Conservation (phyloP, 495 filamentous ascomycete species). For the Trichoderma gamsii region DNA sequence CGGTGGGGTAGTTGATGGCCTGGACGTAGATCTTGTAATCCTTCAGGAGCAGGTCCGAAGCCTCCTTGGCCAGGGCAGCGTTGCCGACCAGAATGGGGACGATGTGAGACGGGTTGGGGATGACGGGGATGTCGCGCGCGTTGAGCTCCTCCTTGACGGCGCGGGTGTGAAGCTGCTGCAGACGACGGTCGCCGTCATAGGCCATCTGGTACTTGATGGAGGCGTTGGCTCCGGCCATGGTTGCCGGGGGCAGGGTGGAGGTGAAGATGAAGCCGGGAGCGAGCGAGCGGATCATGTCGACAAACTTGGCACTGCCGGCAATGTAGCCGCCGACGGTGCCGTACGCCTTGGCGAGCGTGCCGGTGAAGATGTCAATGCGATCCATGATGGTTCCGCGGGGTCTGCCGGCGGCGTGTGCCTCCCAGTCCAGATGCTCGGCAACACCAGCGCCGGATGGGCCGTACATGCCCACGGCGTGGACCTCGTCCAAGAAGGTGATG, state of each 20-base stretch:
- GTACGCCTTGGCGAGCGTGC: constrained; percentile 94
- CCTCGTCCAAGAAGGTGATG: constrained; percentile 95
- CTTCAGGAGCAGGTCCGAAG: constrained; percentile 79
- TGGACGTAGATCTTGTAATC: constrained; percentile 94
- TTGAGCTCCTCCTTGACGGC: constrained; percentile 77
- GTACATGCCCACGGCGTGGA: constrained; percentile 99
- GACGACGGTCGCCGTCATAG: constrained; percentile 72
- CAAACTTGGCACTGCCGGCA: constrained; percentile 78
- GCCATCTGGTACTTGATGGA: constrained; percentile 89
- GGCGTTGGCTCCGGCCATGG: constrained; percentile 88
- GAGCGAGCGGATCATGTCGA: constrained; percentile 92
- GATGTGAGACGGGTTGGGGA: constrained; percentile 96
- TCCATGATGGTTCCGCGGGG: constrained; percentile 88
- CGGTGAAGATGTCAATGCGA: constrained; percentile 94
- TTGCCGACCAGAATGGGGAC: constrained; percentile 90
- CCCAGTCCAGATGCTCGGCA: constrained; percentile 93
- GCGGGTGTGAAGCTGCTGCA: constrained; percentile 93
- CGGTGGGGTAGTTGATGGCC: constrained; percentile 97
- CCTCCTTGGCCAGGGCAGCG: constrained; percentile 85
- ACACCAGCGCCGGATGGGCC: constrained; percentile 94
- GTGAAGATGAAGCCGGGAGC: constrained; percentile 99
- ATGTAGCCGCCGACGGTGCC: constrained; percentile 98
- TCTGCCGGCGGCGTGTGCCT: constrained; percentile 59
- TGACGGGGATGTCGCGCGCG: constrained; percentile 85
- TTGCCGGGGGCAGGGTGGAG: constrained; percentile 88